Evolutionary conservation across 345 rosid species (phyloP).

Genomic region (Rhodamnia rubescens): DNA sequence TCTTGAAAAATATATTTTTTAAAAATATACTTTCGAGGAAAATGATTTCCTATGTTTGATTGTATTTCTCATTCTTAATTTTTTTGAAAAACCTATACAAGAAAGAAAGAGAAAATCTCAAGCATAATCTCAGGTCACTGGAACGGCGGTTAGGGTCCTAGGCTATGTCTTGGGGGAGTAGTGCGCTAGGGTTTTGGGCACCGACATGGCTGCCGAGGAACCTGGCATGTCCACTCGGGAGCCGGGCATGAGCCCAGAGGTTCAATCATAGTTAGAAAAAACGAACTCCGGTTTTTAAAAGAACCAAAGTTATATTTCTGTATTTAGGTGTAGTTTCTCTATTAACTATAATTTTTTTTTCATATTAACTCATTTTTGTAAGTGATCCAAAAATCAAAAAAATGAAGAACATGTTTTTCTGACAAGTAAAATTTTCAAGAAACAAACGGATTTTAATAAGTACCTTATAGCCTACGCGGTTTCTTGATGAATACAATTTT

Average conservation of each 20-base stretch:
- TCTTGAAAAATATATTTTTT: neutral
- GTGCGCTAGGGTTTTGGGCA: neutral
- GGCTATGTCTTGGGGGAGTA: neutral
- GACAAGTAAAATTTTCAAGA: neutral
- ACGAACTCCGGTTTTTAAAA: neutral
- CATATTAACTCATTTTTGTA: neutral
- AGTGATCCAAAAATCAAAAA: neutral
- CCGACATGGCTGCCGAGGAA: neutral
- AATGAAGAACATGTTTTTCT: neutral
- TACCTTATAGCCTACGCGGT: neutral
- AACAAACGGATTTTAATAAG: neutral
- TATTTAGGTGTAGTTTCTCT: neutral
- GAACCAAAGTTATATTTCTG: neutral
- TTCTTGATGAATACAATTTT: neutral
- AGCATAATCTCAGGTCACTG: too few species aligned
- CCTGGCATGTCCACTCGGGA: neutral
- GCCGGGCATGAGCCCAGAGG: neutral
- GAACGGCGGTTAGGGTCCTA: neutral
- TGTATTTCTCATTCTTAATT: neutral
- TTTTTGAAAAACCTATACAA: neutral
- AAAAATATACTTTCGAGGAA: neutral
- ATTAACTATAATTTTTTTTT: neutral
- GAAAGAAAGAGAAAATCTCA: neutral
- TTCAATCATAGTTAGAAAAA: too few species aligned
- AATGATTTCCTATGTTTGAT: neutral